Evolutionary conservation across 495 filamentous ascomycete genomes (phyloP), one percentile per base, ranked within the genome.

Genomic region (Penicillium ochrochloron): DNA sequence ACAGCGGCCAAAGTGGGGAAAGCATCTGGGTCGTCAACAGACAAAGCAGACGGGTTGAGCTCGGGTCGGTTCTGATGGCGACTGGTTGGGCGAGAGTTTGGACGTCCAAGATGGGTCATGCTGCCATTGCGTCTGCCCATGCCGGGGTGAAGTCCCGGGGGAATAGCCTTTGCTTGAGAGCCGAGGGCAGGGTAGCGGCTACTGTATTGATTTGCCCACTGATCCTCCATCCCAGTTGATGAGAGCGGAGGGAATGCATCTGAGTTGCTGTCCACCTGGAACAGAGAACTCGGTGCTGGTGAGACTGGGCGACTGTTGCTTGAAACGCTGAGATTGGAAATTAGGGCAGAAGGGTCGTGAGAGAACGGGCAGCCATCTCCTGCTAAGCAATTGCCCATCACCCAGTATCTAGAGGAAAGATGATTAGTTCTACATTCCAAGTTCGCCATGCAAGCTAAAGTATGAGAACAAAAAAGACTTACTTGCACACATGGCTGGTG

Each of bases 401-500:
- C 84, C 93, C 94, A 99, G 70, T 97, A 97, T 75, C 92, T 96
- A 35, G 3, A 67, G 12, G 33, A 10, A 14, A 9, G 17, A 35
- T 37, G 39, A 48, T 70, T 64, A 66, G 59, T 58, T 10, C 12
- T 29, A 41, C 11, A 14, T 37, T 25, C 25, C 25, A 31, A 21
- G 5, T 3, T 2, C n/a, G 37, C 19, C 31, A 23, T 12, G 19
- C 25, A 31, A 17, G 37, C 27, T 34, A 23, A 34, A 19, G 33
- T 3, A 8, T 19, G 35, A 9, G 2, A 42, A n/a, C 10, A 14
- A 9, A 17, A 15, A 6, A 17, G 39, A 90, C 92, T 83, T 83
- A 98, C 90, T 98, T 99, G 94, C 96, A 99, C 61, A 99, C 87
- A 65, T 97, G 95, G 67, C 89, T 94, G 66, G 92, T 96, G 35